A percentile compares a stretch with the other conserved stretches of the same genome.
Conservation (phyloP, 805 yeast species). For the Lachancea lanzarotensis region DNA sequence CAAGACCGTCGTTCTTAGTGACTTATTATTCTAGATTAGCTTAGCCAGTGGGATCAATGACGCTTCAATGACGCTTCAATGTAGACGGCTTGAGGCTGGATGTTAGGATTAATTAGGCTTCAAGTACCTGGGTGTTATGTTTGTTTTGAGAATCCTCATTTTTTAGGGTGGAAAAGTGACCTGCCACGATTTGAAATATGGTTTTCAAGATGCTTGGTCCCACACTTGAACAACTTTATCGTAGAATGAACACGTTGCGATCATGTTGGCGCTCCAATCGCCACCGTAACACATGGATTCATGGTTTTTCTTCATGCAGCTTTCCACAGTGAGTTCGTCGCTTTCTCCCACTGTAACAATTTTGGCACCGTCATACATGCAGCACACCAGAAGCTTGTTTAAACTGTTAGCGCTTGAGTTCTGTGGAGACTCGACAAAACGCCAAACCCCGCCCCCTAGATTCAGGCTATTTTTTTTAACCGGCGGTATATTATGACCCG, state of each 20-base stretch:
- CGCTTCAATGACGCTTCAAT: no score
- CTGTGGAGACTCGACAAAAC: conserved; percentile 59
- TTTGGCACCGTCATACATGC: conserved; percentile 95
- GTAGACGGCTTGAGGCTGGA: neutral
- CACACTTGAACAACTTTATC: conserved; percentile 78
- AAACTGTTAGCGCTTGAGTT: conserved; percentile 16
- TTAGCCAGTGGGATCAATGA: no score
- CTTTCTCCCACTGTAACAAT: conserved; percentile 41
- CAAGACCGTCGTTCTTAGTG: neutral
- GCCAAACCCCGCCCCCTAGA: conserved; percentile 95
- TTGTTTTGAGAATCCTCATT: no score
- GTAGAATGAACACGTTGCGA: conserved; percentile 87
- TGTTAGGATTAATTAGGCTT: no score
- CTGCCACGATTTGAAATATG: no score
- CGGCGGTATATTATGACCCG: conserved; percentile 48
- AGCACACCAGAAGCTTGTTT: conserved; percentile 62
- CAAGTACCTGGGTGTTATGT: no score
- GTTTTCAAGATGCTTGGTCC: conserved; percentile 28
- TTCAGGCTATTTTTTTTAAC: conserved; percentile 37
- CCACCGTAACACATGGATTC: conserved; percentile 95
- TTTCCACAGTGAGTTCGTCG: conserved; percentile 24
- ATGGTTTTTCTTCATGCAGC: conserved; percentile 57
- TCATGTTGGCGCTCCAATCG: conserved; percentile 61
- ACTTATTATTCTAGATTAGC: no score
- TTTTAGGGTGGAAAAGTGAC: no score